Percentiles rank a stretch among this genome's conserved stretches.
Conservation (phyloP, 2,329 filamentous ascomycete species). For the Nothomitra cinnamomea region DNA sequence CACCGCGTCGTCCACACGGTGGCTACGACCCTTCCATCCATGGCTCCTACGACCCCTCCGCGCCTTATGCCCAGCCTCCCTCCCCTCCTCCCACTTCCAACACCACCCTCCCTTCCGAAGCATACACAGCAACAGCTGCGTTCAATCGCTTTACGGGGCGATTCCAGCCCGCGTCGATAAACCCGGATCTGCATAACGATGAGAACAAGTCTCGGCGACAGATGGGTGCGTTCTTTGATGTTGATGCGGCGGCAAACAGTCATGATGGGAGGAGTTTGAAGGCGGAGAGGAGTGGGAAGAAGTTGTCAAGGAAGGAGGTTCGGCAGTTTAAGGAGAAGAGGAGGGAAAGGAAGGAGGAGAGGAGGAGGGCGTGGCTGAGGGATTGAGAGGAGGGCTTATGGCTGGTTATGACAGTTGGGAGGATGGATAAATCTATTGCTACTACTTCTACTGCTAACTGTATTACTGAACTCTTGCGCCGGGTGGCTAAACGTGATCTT, state of each 20-base stretch:
- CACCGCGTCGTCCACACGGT: slow-evolving; percentile 32
- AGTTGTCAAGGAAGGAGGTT: slow-evolving; percentile 68
- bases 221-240: slow-evolving; percentile 90
- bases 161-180: slow-evolving; percentile 53
- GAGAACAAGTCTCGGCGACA: slow-evolving; percentile 77
- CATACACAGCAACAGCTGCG: slow-evolving; percentile 51
- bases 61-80: slow-evolving; percentile 62
- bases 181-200: slow-evolving; percentile 63
- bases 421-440: no score
- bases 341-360: slow-evolving; percentile 81
- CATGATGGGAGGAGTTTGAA: slow-evolving; percentile 84
- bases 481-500: no score
- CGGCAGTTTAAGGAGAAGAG: slow-evolving; percentile 87
- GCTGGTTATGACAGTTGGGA: no score
- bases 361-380: slow-evolving; percentile 74
- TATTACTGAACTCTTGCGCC: no score
- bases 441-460: no score
- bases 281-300: slow-evolving; percentile 75
- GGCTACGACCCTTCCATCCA: slow-evolving; percentile 96
- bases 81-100: slow-evolving; percentile 13
- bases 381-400: slow-evolving; percentile 34
- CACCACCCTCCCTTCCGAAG: slow-evolving; percentile 14
- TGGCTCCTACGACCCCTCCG: slow-evolving; percentile 87
- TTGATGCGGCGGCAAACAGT: slow-evolving; percentile 79
- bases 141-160: slow-evolving; percentile 86